Evolutionary conservation across 768 basidiomycete genomes (phyloP).

Genomic region (Kwoniella shandongensis): DNA sequence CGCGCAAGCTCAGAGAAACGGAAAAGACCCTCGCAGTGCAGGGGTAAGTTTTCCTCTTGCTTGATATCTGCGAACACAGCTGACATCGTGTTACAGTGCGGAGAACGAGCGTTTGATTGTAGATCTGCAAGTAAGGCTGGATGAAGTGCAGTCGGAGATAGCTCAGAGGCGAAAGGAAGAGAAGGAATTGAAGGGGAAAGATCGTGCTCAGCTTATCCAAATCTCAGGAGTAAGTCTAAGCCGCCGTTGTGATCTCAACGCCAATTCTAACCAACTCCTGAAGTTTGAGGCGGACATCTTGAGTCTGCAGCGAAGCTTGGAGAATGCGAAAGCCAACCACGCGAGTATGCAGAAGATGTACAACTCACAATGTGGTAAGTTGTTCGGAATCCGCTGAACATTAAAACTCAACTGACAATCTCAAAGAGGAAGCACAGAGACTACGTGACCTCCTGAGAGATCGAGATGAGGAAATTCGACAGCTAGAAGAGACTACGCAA

Average conservation of each 20-base stretch:
- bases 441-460: constrained; percentile 71
- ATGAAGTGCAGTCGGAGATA: constrained; percentile 75
- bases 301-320: constrained; percentile 71
- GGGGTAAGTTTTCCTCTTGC: constrained; percentile 26
- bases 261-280: constrained; percentile 1
- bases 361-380: constrained; percentile 78
- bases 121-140: constrained; percentile 72
- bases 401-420: constrained; percentile 12
- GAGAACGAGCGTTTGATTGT: constrained; percentile 80
- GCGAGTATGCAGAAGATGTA: constrained; percentile 80
- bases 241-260: constrained; percentile 45
- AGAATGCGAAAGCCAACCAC: constrained; percentile 70
- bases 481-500: constrained; percentile 62
- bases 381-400: too few relatives aligned
- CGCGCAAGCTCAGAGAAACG: constrained; percentile 70
- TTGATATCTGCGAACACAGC: background rate
- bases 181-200: constrained; percentile 84
- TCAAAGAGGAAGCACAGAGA: constrained; percentile 70
- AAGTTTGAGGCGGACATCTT: constrained; percentile 72
- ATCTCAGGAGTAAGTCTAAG: constrained; percentile 36
- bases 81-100: constrained; percentile 23
- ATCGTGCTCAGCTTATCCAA: constrained; percentile 58
- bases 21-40: constrained; percentile 65
- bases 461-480: constrained; percentile 71
- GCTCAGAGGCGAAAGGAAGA: constrained; percentile 81